Conservation (phyloP, 2,329 filamentous ascomycete genomes). For the Monosporascus sp. region DNA sequence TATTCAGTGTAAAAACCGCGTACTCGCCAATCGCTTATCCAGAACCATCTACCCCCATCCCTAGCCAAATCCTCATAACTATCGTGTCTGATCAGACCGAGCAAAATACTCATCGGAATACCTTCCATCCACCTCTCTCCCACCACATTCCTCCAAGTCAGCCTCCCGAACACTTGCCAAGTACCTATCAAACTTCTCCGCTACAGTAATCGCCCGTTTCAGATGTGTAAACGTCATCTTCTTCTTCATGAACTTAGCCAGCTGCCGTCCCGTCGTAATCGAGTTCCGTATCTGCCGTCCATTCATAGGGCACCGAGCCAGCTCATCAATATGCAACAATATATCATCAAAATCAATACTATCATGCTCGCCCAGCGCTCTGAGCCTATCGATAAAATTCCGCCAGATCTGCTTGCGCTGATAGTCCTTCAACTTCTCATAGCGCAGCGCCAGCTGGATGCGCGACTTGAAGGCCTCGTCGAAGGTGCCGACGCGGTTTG, state of each 20-base stretch:
- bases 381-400: constrained; percentile 10
- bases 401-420: constrained; percentile 13
- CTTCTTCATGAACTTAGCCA: constrained; percentile 1
- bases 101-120: neutral
- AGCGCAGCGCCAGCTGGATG: constrained; percentile 14
- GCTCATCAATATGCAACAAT: neutral
- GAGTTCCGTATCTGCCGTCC: neutral
- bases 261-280: neutral
- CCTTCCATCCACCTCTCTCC: neutral
- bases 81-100: neutral
- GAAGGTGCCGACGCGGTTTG: constrained; percentile 26
- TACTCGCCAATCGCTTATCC: no score
- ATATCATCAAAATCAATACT: neutral
- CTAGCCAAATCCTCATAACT: no score
- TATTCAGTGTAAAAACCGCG: no score
- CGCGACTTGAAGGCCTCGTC: constrained; percentile 18
- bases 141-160: neutral
- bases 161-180: neutral
- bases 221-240: constrained; percentile 1
- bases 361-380: neutral
- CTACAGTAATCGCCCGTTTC: neutral
- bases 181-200: neutral
- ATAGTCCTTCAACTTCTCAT: constrained; percentile 6
- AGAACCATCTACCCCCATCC: no score
- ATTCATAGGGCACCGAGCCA: neutral